Percentiles rank a stretch among this genome's conserved stretches.
phyloP scores from a whole-genome alignment of 768 basidiomycete species.

The Pleurotus ostreatus region DNA sequence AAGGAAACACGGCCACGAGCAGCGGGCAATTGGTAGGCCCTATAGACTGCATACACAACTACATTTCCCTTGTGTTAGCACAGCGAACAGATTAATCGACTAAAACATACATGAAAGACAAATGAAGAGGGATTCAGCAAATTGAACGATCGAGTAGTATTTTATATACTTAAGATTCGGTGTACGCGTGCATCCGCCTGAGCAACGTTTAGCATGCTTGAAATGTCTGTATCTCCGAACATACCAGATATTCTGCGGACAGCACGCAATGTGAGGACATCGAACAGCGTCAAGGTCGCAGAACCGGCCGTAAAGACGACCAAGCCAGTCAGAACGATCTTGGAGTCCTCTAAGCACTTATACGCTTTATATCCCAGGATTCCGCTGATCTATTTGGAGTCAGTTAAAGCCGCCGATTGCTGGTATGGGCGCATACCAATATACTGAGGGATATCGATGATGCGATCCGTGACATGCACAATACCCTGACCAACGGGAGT shows the following conservation, averaged over 20 bases:
- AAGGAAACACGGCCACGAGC: constrained; percentile 56
- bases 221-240: neutral
- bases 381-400: constrained; percentile 46
- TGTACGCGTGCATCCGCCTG: constrained; percentile 46
- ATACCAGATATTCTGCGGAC: constrained; percentile 47
- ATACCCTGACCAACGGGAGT: constrained; percentile 22
- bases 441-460: constrained; percentile 35
- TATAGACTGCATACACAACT: constrained; percentile 58
- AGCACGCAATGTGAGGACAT: constrained; percentile 33
- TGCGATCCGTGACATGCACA: constrained; percentile 31
- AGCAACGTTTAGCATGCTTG: too few species aligned
- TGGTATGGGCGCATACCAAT: constrained; percentile 24
- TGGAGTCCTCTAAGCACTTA: constrained; percentile 57
- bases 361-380: constrained; percentile 67
- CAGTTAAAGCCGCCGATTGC: neutral
- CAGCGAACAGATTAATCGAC: neutral
- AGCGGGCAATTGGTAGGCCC: constrained; percentile 43
- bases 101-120: constrained; percentile 53
- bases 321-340: constrained; percentile 43
- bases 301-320: constrained; percentile 38
- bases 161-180: constrained; percentile 30
- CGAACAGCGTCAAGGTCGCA: constrained; percentile 35
- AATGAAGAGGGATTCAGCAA: constrained; percentile 54
- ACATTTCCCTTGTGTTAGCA: constrained; percentile 10
- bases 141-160: constrained; percentile 43